phyloP scores from a whole-genome alignment of 108 stramenopile genomes.

The Pseudonitzschia multiseries region DNA sequence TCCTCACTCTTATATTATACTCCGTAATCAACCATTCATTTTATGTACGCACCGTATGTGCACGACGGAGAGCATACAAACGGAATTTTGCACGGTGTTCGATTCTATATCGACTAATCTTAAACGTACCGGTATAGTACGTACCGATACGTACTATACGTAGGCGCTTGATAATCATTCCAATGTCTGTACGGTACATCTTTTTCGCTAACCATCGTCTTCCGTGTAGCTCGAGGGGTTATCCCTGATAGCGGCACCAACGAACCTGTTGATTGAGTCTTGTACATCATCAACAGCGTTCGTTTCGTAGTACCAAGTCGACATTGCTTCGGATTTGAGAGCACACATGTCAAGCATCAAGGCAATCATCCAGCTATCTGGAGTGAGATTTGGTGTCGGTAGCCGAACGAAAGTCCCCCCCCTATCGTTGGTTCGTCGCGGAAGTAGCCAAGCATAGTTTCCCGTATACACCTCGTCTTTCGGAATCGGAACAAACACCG shows the following conservation, averaged over 20 bases:
- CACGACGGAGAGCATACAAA: too few species aligned
- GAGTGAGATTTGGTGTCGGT: neutral
- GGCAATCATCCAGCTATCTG: constrained; percentile 36
- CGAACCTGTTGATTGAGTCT: neutral
- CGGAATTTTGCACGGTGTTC: too few species aligned
- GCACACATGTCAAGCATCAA: constrained; percentile 30
- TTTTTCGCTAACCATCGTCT: neutral
- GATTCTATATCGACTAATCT: too few species aligned
- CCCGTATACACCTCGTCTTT: neutral
- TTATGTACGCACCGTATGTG: too few species aligned
- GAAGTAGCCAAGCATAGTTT: constrained; percentile 33
- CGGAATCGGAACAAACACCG: constrained; percentile 22
- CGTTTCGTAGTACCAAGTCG: constrained; percentile 30
- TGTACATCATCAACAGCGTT: constrained; percentile 12
- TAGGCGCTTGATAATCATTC: too few species aligned
- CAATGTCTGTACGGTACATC: too few species aligned
- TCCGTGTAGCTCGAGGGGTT: neutral
- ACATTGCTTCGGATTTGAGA: constrained; percentile 1
- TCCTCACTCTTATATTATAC: too few species aligned
- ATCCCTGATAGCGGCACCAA: neutral
- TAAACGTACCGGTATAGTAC: too few species aligned
- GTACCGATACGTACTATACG: too few species aligned
- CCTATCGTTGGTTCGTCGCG: neutral
- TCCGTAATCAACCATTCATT: too few species aligned
- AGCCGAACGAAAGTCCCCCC: neutral